Conservation (phyloP, 805 yeast genomes). For the Alloascoidea africana region DNA sequence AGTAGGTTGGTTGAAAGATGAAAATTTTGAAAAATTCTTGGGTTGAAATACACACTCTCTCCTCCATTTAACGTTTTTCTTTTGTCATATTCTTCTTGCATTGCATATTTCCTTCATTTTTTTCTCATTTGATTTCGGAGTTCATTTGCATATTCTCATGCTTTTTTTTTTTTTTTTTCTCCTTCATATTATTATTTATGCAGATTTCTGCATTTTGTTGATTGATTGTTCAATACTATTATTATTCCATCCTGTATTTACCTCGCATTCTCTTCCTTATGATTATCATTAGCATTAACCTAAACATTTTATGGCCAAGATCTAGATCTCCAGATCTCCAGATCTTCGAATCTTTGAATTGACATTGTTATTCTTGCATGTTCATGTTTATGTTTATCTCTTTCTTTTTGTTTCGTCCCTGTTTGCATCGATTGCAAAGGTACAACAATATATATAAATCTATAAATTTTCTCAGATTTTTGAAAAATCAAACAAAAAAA, state of each 20-base stretch:
- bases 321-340: background rate
- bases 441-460: too few species aligned
- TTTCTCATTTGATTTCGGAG: background rate
- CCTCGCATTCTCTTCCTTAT: background rate
- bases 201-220: background rate
- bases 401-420: too few species aligned
- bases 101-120: background rate
- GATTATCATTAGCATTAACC: too few species aligned
- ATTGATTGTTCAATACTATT: background rate
- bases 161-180: background rate
- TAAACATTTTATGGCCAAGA: too few species aligned
- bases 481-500: too few species aligned
- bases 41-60: background rate
- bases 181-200: background rate
- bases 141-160: background rate
- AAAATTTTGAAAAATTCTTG: conserved; percentile 37
- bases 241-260: background rate
- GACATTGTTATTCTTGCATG: background rate
- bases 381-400: too few species aligned
- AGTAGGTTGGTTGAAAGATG: conserved; percentile 84
- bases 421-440: too few species aligned
- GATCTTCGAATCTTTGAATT: background rate
- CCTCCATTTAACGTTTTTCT: background rate
- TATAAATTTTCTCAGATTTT: too few species aligned
- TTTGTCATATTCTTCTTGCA: background rate